phyloP scores from a whole-genome alignment of 495 filamentous ascomycete species.

The Pseudoneurospora amorphoporcata region DNA sequence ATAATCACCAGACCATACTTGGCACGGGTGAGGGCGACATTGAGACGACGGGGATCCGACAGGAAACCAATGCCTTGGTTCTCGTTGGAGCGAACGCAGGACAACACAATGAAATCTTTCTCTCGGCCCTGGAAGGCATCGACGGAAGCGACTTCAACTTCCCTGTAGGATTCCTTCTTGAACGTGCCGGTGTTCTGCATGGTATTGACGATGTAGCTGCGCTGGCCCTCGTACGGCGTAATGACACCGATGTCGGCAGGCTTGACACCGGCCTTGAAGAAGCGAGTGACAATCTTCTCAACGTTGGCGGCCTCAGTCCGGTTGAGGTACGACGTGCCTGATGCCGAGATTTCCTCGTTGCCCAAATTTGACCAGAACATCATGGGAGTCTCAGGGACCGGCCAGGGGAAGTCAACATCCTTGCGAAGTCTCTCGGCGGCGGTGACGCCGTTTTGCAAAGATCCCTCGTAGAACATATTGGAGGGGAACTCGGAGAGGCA shows the following conservation, averaged over 20 bases:
- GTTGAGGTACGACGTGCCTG: slow-evolving; percentile 95
- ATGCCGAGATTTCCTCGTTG: slow-evolving; percentile 95
- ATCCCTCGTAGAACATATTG: slow-evolving; percentile 99
- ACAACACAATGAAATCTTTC: slow-evolving; percentile 98
- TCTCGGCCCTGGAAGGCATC: slow-evolving; percentile 98
- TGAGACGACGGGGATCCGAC: slow-evolving; percentile 94
- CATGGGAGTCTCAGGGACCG: slow-evolving; percentile 88
- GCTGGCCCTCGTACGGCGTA: slow-evolving; percentile 96
- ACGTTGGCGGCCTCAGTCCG: slow-evolving; percentile 95
- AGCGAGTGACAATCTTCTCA: slow-evolving; percentile 94
- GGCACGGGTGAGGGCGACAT: slow-evolving; percentile 95
- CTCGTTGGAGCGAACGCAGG: slow-evolving; percentile 96
- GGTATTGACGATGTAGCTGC: slow-evolving; percentile 95
- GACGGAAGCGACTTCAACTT: slow-evolving; percentile 96
- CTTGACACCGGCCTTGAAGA: slow-evolving; percentile 98
- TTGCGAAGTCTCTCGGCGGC: slow-evolving; percentile 76
- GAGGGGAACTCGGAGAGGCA: slow-evolving; percentile 97
- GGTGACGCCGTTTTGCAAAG: slow-evolving; percentile 93
- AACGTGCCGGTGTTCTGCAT: slow-evolving; percentile 97
- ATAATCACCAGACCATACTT: slow-evolving; percentile 95
- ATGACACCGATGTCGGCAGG: slow-evolving; percentile 93
- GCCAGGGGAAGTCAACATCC: slow-evolving; percentile 98
- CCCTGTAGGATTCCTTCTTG: slow-evolving; percentile 98
- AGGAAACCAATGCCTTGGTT: slow-evolving; percentile 99
- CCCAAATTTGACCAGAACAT: slow-evolving; percentile 99